These are phyloP conservation scores for Senna tora DNA, from an alignment of 306 rosid species.

Conservation along the genomic window DNA sequence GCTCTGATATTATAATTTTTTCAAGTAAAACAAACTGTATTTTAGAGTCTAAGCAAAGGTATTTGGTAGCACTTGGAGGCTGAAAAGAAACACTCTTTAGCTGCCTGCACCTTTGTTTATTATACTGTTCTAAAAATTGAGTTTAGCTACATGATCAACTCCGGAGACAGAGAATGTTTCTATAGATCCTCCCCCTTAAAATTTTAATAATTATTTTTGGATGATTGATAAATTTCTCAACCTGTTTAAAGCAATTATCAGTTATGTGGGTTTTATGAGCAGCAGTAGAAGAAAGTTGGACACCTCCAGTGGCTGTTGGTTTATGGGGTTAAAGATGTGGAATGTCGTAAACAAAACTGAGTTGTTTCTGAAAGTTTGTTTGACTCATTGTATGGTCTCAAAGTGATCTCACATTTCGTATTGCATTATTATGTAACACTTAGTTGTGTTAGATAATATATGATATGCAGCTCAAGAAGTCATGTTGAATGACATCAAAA, in stretches of 20 bases:
- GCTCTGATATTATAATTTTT: background rate
- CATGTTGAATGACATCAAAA: conserved; percentile 20
- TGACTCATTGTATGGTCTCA: background rate
- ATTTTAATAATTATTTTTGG: background rate
- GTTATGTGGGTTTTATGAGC: conserved; percentile 5
- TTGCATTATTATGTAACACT: conserved; percentile 15
- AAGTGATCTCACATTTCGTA: conserved; percentile 19
- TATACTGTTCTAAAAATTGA: no score
- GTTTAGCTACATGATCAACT: background rate
- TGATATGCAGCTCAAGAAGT: conserved; percentile 7
- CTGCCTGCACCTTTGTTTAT: background rate
- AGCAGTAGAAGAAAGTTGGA: background rate
- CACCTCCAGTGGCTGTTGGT: conserved; percentile 1
- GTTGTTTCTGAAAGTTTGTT: conserved; percentile 15
- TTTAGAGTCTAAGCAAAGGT: no score
- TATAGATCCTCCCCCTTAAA: background rate
- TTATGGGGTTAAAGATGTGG: conserved; percentile 1
- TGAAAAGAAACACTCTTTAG: background rate
- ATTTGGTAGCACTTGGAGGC: background rate
- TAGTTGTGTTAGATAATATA: conserved; percentile 6
- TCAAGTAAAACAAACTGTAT: background rate
- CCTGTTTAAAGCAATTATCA: conserved; percentile 21
- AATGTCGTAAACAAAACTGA: conserved; percentile 17
- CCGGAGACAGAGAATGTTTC: background rate
- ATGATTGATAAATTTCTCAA: background rate